phyloP scores from a whole-genome alignment of 768 basidiomycete species.

The Suillus subaureus region DNA sequence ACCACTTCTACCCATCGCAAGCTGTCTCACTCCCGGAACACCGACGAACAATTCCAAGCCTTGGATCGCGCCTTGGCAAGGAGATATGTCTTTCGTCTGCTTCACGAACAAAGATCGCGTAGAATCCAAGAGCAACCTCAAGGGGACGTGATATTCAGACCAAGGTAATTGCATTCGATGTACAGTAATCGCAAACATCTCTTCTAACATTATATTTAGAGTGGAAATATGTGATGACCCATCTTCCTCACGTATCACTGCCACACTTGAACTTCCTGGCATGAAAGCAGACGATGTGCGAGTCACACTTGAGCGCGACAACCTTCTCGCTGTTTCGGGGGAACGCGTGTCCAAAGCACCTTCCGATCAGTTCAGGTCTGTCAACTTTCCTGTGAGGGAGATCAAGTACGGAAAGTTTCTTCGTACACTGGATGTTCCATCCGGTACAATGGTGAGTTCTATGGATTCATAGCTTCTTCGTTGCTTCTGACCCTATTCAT shows the following conservation, averaged over 20 bases:
- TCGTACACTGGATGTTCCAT: slow-evolving; percentile 38
- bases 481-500: not conserved
- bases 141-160: slow-evolving; percentile 34
- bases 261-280: slow-evolving; percentile 43
- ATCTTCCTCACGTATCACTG: slow-evolving; percentile 32
- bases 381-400: slow-evolving; percentile 36
- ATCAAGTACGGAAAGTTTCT: slow-evolving; percentile 43
- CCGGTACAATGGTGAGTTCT: slow-evolving; percentile 37
- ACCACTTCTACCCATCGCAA: slow-evolving; percentile 24
- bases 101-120: slow-evolving; percentile 23
- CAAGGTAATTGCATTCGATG: slow-evolving; percentile 23
- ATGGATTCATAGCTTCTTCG: slow-evolving; percentile 11
- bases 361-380: slow-evolving; percentile 19
- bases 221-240: slow-evolving; percentile 44
- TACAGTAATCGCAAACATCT: not conserved
- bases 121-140: slow-evolving; percentile 24
- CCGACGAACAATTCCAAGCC: slow-evolving; percentile 32
- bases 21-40: slow-evolving; percentile 24
- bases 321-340: slow-evolving; percentile 37
- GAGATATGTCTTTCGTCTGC: slow-evolving; percentile 27
- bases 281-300: slow-evolving; percentile 37
- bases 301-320: slow-evolving; percentile 34
- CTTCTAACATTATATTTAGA: slow-evolving; percentile 26
- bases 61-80: slow-evolving; percentile 34
- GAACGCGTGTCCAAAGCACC: slow-evolving; percentile 25